Evolutionary conservation across 83 land plant genomes (phyloP).

Genomic region (Picea mariana): DNA sequence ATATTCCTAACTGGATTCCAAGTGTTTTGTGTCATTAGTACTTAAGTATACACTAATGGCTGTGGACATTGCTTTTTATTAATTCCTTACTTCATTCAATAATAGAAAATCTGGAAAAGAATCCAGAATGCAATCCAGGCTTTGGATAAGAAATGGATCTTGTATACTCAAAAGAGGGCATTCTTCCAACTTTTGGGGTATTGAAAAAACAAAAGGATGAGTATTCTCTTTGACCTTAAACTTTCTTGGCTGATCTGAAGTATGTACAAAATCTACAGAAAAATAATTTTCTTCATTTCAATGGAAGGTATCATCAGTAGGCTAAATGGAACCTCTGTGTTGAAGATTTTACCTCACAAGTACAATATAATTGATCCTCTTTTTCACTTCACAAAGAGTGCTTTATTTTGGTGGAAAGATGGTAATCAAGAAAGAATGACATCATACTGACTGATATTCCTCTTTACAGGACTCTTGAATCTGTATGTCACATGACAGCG

Average conservation of each 20-base stretch:
- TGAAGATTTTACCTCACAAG: neutral
- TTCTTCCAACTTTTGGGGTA: no score
- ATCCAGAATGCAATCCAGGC: neutral
- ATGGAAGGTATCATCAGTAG: neutral
- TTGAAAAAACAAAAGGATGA: no score
- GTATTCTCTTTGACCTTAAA: no score
- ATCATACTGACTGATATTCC: neutral
- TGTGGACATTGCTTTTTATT: neutral
- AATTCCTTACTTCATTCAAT: neutral
- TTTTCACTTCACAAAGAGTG: neutral
- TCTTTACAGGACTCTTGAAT: neutral
- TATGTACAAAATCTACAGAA: neutral
- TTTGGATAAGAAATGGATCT: constrained; percentile 1
- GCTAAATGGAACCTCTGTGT: neutral
- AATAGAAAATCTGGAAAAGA: neutral
- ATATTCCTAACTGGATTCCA: no score
- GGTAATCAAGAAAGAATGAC: neutral
- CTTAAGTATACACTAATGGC: neutral
- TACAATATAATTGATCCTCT: neutral
- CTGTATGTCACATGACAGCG: neutral
- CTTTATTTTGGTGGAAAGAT: neutral
- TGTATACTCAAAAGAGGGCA: neutral
- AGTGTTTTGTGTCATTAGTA: no score
- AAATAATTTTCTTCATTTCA: neutral
- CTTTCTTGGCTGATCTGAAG: neutral